Conservation (phyloP, 2,329 filamentous ascomycete species). For the Arthrobotrys sinensis region DNA sequence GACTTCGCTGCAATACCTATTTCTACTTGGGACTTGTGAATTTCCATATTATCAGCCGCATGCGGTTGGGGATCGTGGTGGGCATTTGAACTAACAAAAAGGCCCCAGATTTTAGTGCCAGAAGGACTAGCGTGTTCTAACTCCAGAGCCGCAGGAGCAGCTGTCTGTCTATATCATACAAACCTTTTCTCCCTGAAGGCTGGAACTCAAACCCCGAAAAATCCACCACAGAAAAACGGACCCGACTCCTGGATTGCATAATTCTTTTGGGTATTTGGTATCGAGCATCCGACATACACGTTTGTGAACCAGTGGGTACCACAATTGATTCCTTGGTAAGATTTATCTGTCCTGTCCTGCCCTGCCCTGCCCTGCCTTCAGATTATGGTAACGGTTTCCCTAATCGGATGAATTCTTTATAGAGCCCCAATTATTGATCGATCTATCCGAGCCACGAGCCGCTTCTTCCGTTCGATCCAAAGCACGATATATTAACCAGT, state of each 20-base stretch:
- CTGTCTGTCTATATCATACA: slow-evolving; percentile 26
- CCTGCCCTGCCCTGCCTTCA: background rate
- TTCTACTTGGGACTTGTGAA: background rate
- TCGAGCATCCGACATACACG: background rate
- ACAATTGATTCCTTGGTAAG: slow-evolving; percentile 6
- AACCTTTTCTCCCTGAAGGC: slow-evolving; percentile 16
- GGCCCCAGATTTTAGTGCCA: slow-evolving; percentile 9
- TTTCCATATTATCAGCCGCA: slow-evolving; percentile 38
- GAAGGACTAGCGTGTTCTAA: slow-evolving; percentile 1
- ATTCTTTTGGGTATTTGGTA: slow-evolving; percentile 22
- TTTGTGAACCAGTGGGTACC: slow-evolving; percentile 14
- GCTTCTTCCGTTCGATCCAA: slow-evolving; percentile 25
- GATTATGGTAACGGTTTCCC: slow-evolving; percentile 31
- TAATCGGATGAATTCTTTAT: slow-evolving; percentile 9
- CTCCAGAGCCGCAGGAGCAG: slow-evolving; percentile 29
- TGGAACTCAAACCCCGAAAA: slow-evolving; percentile 11
- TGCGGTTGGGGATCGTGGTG: slow-evolving; percentile 6
- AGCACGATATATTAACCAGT: slow-evolving; percentile 7
- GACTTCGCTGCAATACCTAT: slow-evolving; percentile 9
- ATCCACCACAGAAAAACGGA: slow-evolving; percentile 13
- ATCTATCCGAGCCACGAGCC: slow-evolving; percentile 17
- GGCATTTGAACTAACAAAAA: slow-evolving; percentile 31
- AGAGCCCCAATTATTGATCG: slow-evolving; percentile 25
- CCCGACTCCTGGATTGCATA: slow-evolving; percentile 11
- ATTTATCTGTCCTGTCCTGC: background rate